Evolutionary conservation across 31 red algal species (phyloP).

Genomic region (Odonthalia washingtoniensis): DNA sequence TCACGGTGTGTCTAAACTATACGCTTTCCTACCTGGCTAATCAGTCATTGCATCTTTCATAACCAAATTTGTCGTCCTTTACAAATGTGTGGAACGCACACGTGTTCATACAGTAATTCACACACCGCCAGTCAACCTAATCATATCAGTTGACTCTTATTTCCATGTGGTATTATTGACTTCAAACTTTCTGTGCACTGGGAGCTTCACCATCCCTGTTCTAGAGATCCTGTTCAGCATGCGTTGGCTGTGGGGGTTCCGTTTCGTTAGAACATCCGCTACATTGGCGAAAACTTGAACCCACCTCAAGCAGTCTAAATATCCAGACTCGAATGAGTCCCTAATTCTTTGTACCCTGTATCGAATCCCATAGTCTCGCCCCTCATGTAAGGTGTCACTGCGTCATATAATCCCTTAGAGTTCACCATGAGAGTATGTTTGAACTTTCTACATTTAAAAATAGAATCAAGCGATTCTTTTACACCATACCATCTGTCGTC

Average conservation of each 20-base stretch:
- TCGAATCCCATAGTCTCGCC: background rate
- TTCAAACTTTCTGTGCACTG: conserved; percentile 33
- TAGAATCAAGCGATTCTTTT: background rate
- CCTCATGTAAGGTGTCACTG: background rate
- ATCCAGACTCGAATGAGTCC: conserved; percentile 19
- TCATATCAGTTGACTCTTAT: no score
- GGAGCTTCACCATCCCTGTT: conserved; percentile 19
- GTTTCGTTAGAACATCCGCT: conserved; percentile 9
- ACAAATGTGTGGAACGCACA: no score
- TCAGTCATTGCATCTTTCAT: no score
- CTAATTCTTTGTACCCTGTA: conserved; percentile 1
- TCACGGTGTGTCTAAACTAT: no score
- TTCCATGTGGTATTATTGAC: background rate
- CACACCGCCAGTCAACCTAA: no score
- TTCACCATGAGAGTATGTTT: conserved; percentile 3
- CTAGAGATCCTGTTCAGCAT: conserved; percentile 11
- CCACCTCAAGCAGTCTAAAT: background rate
- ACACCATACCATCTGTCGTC: background rate
- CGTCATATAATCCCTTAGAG: conserved; percentile 19
- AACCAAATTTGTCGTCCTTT: no score
- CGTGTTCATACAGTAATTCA: no score
- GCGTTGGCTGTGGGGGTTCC: background rate
- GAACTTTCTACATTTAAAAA: background rate
- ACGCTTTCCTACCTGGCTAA: no score
- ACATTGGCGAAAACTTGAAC: background rate